phyloP scores from a whole-genome alignment of 495 filamentous ascomycete species.

The Hyaloscypha finlandica region DNA sequence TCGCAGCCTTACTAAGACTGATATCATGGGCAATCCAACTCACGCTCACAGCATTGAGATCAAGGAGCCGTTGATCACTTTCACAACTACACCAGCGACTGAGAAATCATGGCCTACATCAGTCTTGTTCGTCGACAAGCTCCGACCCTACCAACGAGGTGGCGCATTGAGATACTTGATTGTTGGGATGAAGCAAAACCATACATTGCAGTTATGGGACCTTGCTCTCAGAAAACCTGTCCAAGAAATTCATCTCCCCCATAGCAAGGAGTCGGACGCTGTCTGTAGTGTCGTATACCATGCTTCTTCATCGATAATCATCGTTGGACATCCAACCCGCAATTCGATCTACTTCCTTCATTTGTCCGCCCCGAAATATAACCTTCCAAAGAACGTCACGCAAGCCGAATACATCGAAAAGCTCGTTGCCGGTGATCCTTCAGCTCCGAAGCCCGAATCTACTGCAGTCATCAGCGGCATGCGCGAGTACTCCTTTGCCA shows the following conservation, averaged over 20 bases:
- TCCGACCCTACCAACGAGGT: slow-evolving; percentile 82
- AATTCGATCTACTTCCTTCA: slow-evolving; percentile 98
- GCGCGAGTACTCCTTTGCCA: slow-evolving; percentile 87
- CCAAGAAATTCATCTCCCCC: slow-evolving; percentile 94
- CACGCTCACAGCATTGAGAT: slow-evolving; percentile 59
- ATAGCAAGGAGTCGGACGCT: slow-evolving; percentile 94
- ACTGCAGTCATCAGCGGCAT: slow-evolving; percentile 96
- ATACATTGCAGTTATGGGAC: slow-evolving; percentile 98
- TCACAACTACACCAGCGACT: slow-evolving; percentile 72
- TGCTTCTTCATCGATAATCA: slow-evolving; percentile 83
- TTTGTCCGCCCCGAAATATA: slow-evolving; percentile 89
- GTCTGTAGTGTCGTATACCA: slow-evolving; percentile 97
- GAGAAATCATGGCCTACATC: slow-evolving; percentile 96
- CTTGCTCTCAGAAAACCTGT: slow-evolving; percentile 92
- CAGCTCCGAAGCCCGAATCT: slow-evolving; percentile 79
- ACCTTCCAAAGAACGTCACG: slow-evolving; percentile 68
- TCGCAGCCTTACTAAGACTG: slow-evolving; percentile 63
- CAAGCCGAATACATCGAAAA: slow-evolving; percentile 85
- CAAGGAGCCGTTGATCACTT: slow-evolving; percentile 73
- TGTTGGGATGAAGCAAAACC: slow-evolving; percentile 98
- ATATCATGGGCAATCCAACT: slow-evolving; percentile 42
- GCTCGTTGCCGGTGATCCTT: slow-evolving; percentile 69
- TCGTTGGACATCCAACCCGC: slow-evolving; percentile 92
- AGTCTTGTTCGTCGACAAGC: slow-evolving; percentile 93
- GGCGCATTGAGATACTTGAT: slow-evolving; percentile 90